Conservation (phyloP, 2,329 filamentous ascomycete species). For the Botrytis byssoidea region DNA sequence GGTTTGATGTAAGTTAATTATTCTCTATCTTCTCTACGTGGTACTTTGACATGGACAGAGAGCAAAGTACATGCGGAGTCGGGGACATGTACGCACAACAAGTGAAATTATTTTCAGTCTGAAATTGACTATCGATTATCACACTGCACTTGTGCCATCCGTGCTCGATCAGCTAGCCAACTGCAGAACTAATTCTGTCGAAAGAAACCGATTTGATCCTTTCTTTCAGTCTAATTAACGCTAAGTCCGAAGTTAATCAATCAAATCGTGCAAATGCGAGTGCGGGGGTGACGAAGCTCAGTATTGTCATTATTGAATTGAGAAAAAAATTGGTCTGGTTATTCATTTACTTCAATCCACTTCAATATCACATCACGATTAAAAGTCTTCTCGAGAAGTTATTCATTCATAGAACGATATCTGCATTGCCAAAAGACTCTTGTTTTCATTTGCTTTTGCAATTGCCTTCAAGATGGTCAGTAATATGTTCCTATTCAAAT, state of each 20-base stretch:
- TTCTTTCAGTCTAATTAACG: neutral
- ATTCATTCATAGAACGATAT: neutral
- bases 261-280: constrained; percentile 1
- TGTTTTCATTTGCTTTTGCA: neutral
- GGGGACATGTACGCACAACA: neutral
- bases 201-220: neutral
- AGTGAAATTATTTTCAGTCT: neutral
- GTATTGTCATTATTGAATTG: neutral
- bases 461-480: neutral
- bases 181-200: neutral
- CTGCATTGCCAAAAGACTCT: neutral
- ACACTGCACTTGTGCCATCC: neutral
- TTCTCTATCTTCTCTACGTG: neutral
- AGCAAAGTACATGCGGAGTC: neutral
- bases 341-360: neutral
- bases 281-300: neutral
- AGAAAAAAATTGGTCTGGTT: neutral
- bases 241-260: neutral
- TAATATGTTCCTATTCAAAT: neutral
- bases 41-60: neutral
- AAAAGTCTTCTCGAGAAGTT: neutral
- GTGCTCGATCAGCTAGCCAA: neutral
- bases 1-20: neutral
- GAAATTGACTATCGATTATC: neutral
- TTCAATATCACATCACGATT: neutral